Percentiles rank a stretch among this genome's conserved stretches.
Evolutionary conservation across 495 filamentous ascomycete genomes (phyloP).

Genomic region (Beverwykella pulmonaria): DNA sequence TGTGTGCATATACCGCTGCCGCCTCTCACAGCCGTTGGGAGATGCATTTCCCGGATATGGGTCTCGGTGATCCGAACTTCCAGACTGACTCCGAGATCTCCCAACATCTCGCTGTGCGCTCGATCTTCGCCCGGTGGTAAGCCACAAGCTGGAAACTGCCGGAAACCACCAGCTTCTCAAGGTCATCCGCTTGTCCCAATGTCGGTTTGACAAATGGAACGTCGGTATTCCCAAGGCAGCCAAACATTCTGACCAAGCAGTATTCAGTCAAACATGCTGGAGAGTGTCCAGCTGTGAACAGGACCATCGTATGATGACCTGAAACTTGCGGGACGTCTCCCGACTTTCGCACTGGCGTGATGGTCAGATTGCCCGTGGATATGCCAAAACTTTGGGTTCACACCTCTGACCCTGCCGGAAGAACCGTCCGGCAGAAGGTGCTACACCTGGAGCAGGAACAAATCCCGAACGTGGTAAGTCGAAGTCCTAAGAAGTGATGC

Average conservation of each 20-base stretch:
- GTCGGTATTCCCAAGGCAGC: too few species aligned
- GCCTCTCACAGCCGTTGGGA: not conserved
- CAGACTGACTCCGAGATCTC: not conserved
- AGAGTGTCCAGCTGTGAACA: too few species aligned
- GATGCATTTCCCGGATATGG: not conserved
- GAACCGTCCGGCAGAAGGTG: not conserved
- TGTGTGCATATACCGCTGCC: not conserved
- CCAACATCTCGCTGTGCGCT: not conserved
- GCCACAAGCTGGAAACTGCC: too few species aligned
- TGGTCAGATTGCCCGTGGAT: not conserved
- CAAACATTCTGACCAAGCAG: too few species aligned
- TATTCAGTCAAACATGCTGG: not conserved
- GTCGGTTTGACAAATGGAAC: too few species aligned
- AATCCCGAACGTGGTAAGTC: not conserved
- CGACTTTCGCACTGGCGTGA: not conserved
- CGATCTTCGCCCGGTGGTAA: not conserved
- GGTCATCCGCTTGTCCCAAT: too few species aligned
- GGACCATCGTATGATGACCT: too few species aligned
- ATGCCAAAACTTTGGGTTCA: not conserved
- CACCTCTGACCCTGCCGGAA: not conserved
- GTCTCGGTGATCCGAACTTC: not conserved
- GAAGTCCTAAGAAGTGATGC: too few species aligned
- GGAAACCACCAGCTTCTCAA: too few species aligned
- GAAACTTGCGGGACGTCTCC: slow-evolving; percentile 18
- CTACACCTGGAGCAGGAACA: not conserved